phyloP scores from a whole-genome alignment of 2,329 filamentous ascomycete genomes.

The Dothiorella sarmentorum region DNA sequence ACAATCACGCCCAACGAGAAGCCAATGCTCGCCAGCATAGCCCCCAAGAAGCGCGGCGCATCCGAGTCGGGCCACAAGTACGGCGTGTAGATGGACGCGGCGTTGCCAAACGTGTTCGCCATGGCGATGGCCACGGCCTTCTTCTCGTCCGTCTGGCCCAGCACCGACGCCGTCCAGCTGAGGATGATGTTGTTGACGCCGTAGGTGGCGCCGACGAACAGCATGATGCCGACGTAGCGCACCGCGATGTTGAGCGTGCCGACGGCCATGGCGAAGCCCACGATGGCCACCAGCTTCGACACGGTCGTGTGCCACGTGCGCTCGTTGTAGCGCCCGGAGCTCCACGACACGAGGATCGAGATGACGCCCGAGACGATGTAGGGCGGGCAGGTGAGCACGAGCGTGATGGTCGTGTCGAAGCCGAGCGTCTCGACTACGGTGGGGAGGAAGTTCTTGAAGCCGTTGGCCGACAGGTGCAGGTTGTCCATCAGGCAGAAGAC shows the following conservation, averaged over 20 bases:
- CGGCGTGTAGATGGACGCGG: conserved; percentile 37
- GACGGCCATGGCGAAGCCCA: conserved; percentile 31
- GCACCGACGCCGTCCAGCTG: conserved; percentile 41
- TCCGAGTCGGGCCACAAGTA: conserved; percentile 35
- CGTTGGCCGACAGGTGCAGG: conserved; percentile 13
- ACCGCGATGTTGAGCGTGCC: conserved; percentile 28
- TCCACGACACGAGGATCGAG: conserved; percentile 23
- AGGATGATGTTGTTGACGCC: conserved; percentile 32
- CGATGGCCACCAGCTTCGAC: conserved; percentile 25
- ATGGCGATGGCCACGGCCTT: conserved; percentile 43
- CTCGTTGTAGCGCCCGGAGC: conserved; percentile 34
- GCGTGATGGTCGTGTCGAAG: conserved; percentile 35
- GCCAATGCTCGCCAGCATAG: conserved; percentile 30
- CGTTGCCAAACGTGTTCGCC: conserved; percentile 41
- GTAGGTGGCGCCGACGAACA: conserved; percentile 32
- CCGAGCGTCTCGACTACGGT: conserved; percentile 37
- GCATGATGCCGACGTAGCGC: conserved; percentile 31
- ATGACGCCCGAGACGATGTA: conserved; percentile 26
- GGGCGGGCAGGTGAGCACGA: conserved; percentile 27
- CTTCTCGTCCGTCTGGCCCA: conserved; percentile 44
- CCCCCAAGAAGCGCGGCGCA: conserved; percentile 30
- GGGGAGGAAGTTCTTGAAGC: conserved; percentile 34
- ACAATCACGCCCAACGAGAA: conserved; percentile 31
- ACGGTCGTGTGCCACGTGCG: conserved; percentile 26
- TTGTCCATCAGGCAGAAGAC: conserved; percentile 16